A percentile compares a stretch with the other conserved stretches of the same genome.
Conservation (phyloP, 169 alveolate genomes). For the Plasmodium malariae region DNA sequence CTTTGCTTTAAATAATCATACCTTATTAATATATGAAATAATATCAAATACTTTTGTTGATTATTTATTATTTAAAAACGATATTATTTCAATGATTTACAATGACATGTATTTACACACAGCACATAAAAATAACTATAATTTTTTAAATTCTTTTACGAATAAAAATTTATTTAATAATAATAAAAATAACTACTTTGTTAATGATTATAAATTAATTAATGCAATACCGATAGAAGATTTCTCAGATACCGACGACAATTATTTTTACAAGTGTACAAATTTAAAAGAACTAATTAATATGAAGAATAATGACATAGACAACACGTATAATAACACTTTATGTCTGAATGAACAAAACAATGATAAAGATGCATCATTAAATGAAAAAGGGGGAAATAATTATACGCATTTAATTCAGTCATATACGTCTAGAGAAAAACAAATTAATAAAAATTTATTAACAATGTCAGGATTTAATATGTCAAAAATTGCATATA, state of each 20-base stretch:
- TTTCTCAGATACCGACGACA: constrained; percentile 12
- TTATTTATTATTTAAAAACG: constrained; percentile 35
- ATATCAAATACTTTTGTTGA: constrained; percentile 65
- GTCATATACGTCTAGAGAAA: constrained; percentile 59
- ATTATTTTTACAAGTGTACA: background rate
- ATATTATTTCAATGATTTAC: constrained; percentile 34
- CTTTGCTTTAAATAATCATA: constrained; percentile 42
- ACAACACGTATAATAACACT: background rate
- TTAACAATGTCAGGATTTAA: constrained; percentile 67
- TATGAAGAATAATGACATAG: constrained; percentile 1
- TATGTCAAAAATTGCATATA: constrained; percentile 61
- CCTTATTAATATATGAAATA: constrained; percentile 52
- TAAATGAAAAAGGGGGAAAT: background rate
- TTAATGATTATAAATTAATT: constrained; percentile 50
- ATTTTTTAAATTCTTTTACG: constrained; percentile 47
- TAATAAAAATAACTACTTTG: constrained; percentile 34
- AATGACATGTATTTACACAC: constrained; percentile 60
- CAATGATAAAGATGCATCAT: background rate
- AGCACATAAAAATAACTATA: constrained; percentile 9
- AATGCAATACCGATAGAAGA: constrained; percentile 62
- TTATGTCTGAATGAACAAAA: background rate
- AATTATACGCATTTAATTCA: constrained; percentile 16
- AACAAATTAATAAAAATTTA: constrained; percentile 54
- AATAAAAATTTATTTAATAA: constrained; percentile 68
- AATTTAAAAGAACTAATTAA: constrained; percentile 7